phyloP scores from a whole-genome alignment of 495 filamentous ascomycete genomes.

The Aspergillus diversus region DNA sequence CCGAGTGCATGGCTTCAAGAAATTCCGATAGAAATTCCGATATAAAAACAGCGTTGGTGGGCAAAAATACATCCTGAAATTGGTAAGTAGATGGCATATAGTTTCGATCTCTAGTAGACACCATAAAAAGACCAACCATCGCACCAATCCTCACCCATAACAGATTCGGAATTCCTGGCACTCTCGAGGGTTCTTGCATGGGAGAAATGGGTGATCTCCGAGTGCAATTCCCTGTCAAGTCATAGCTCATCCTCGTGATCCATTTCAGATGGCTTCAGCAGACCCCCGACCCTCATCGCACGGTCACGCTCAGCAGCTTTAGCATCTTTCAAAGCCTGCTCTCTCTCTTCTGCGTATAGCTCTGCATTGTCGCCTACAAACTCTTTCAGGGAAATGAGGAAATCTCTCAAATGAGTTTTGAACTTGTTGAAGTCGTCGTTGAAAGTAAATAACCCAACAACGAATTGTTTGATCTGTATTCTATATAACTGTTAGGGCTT shows the following conservation, averaged over 20 bases:
- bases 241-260: conserved; percentile 92
- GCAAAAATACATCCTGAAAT: conserved; percentile 25
- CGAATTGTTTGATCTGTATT: conserved; percentile 84
- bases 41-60: conserved; percentile 6
- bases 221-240: conserved; percentile 70
- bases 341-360: conserved; percentile 92
- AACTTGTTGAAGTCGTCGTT: conserved; percentile 85
- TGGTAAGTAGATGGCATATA: conserved; percentile 7
- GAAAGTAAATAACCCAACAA: conserved; percentile 78
- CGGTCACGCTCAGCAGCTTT: conserved; percentile 81
- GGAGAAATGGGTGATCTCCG: conserved; percentile 48
- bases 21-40: conserved; percentile 1
- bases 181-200: conserved; percentile 20
- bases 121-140: conserved; percentile 50
- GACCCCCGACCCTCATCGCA: conserved; percentile 86
- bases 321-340: conserved; percentile 78
- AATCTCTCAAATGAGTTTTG: conserved; percentile 92
- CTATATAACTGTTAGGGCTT: conserved; percentile 55
- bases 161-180: conserved; percentile 13
- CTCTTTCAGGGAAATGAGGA: conserved; percentile 95
- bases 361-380: conserved; percentile 84
- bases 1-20: conserved; percentile 13
- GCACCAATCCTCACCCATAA: conserved; percentile 30
- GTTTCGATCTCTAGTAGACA: conserved; percentile 31
- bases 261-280: conserved; percentile 91